Conservation (phyloP, 129 eudicot genomes). For the Silybum marianum region DNA sequence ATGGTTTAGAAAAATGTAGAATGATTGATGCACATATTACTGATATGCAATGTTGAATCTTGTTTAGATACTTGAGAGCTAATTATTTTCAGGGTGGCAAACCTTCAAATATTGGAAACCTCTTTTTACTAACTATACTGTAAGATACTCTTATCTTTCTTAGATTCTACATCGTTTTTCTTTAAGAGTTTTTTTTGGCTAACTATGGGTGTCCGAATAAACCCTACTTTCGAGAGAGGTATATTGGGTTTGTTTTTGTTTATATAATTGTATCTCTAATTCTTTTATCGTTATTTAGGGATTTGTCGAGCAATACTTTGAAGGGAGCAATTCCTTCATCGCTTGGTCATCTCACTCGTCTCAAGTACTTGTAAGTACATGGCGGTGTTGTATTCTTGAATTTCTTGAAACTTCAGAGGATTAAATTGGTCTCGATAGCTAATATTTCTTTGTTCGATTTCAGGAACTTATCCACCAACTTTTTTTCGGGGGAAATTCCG, state of each 20-base stretch:
- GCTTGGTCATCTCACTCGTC: too few species aligned
- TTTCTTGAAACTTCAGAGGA: neutral
- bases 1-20: too few species aligned
- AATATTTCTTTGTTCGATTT: neutral
- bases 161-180: neutral
- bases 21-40: too few species aligned
- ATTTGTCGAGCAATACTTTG: too few species aligned
- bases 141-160: slow-evolving; percentile 36
- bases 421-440: neutral
- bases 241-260: slow-evolving; percentile 26
- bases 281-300: too few species aligned
- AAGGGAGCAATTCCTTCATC: too few species aligned
- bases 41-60: too few species aligned
- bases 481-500: slow-evolving; percentile 91
- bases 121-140: slow-evolving; percentile 73
- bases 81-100: slow-evolving; percentile 94
- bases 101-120: slow-evolving; percentile 86
- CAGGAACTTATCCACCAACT: slow-evolving; percentile 89
- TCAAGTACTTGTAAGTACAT: slow-evolving; percentile 64
- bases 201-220: neutral
- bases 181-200: neutral
- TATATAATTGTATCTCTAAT: too few species aligned
- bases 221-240: too few species aligned
- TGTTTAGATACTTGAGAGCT: too few species aligned
- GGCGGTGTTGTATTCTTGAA: neutral